These are phyloP conservation scores for Pinus albicaulis DNA, from an alignment of 75 land plant species.

Conservation along the genomic window DNA sequence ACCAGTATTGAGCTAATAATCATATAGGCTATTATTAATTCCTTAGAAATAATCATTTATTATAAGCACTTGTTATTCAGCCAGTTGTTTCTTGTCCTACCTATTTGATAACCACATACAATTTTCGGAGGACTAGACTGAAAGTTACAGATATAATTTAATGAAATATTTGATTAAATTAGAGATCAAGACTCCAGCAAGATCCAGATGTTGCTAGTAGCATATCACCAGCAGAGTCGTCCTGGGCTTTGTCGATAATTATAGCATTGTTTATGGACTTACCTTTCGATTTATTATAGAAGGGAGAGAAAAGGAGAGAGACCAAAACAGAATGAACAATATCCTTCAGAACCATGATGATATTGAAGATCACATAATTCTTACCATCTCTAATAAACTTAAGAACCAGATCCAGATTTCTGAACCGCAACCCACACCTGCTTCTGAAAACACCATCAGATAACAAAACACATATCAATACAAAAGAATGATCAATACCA, in stretches of 20 bases:
- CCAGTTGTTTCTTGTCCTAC: too few species aligned
- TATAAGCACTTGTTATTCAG: too few species aligned
- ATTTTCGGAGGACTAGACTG: not conserved
- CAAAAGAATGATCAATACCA: not conserved
- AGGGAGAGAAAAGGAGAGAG: too few species aligned
- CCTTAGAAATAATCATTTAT: too few species aligned
- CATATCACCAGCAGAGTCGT: not conserved
- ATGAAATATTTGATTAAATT: not conserved
- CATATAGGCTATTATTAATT: too few species aligned
- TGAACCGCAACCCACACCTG: constrained; percentile 75
- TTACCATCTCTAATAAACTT: constrained; percentile 8
- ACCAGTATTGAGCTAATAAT: too few species aligned
- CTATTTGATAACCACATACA: not conserved
- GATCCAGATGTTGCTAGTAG: not conserved
- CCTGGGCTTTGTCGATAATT: not conserved
- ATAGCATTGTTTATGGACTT: not conserved
- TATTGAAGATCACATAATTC: too few species aligned
- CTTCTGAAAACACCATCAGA: constrained; percentile 31
- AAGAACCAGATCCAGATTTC: constrained; percentile 40
- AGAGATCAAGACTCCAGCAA: not conserved
- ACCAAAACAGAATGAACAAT: too few species aligned
- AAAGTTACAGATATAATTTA: not conserved
- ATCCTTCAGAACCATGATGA: too few species aligned
- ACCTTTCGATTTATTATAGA: not conserved
- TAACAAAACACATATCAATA: not conserved